Evolutionary conservation across 805 yeast genomes (phyloP).

Genomic region (Hanseniaspora mollemarum): DNA sequence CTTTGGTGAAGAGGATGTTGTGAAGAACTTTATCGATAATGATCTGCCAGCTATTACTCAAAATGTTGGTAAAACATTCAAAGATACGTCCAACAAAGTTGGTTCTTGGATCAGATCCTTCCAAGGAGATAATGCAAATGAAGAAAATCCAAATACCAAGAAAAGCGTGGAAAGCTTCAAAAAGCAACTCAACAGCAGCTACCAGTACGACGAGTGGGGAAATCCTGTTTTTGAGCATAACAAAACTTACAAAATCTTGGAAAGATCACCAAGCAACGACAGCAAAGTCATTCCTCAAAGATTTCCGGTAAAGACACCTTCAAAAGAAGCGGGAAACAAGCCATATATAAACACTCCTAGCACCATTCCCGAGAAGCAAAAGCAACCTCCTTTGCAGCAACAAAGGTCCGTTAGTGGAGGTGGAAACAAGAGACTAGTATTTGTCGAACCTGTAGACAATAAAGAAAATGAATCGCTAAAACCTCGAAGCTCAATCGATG

Average conservation of each 20-base stretch:
- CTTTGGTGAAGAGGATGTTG: constrained; percentile 36
- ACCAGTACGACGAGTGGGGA: constrained; percentile 14
- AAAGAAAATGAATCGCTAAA: no score
- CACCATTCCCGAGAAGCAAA: neutral
- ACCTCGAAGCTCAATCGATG: constrained; percentile 1
- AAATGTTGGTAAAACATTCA: constrained; percentile 59
- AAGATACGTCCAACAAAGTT: constrained; percentile 66
- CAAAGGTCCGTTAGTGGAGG: constrained; percentile 13
- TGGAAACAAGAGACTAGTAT: constrained; percentile 15
- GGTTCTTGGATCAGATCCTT: constrained; percentile 69
- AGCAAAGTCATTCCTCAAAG: constrained; percentile 9
- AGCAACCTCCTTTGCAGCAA: neutral
- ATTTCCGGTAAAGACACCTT: constrained; percentile 1
- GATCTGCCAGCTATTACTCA: constrained; percentile 53
- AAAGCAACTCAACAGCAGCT: neutral
- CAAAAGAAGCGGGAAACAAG: neutral
- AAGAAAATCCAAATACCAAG: constrained; percentile 11
- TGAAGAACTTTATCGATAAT: constrained; percentile 47
- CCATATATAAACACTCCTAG: constrained; percentile 13
- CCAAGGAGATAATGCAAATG: constrained; percentile 27
- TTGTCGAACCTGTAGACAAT: constrained; percentile 13
- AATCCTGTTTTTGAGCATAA: constrained; percentile 10
- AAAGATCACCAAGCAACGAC: constrained; percentile 11
- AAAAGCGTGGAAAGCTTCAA: neutral
- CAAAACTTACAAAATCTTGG: constrained; percentile 11